phyloP scores from a whole-genome alignment of 192 early-diverging fungal genomes.

The Coemansia sp. region DNA sequence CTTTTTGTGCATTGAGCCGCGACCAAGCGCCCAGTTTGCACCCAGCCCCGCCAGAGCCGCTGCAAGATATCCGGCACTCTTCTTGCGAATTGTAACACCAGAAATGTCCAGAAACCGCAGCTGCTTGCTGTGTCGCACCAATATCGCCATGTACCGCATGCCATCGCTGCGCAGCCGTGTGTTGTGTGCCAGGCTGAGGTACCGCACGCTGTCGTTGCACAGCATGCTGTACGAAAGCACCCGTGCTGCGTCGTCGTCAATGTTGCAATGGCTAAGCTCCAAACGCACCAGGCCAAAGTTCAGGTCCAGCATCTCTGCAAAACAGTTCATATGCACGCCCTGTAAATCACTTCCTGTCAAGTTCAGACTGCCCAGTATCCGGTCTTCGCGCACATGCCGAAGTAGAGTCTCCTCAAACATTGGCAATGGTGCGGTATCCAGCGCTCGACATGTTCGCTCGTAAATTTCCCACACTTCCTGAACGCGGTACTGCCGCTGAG shows the following conservation, averaged over 20 bases:
- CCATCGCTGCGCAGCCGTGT: slow-evolving; percentile 67
- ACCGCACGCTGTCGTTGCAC: slow-evolving; percentile 62
- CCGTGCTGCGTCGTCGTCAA: slow-evolving; percentile 74
- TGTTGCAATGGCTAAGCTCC: slow-evolving; percentile 64
- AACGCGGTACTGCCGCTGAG: slow-evolving; percentile 38
- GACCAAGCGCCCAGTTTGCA: slow-evolving; percentile 44
- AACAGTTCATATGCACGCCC: slow-evolving; percentile 60
- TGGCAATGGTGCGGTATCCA: slow-evolving; percentile 35
- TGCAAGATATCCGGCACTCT: slow-evolving; percentile 63
- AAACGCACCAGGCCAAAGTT: slow-evolving; percentile 72
- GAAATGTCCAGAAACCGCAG: slow-evolving; percentile 71
- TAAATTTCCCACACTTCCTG: slow-evolving; percentile 49
- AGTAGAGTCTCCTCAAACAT: slow-evolving; percentile 34
- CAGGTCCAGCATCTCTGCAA: slow-evolving; percentile 74
- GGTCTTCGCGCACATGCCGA: slow-evolving; percentile 39
- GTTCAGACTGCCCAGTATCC: slow-evolving; percentile 35
- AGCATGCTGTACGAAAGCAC: slow-evolving; percentile 71
- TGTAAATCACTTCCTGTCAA: slow-evolving; percentile 57
- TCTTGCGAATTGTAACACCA: slow-evolving; percentile 67
- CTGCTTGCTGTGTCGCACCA: slow-evolving; percentile 69
- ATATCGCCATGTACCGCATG: slow-evolving; percentile 71
- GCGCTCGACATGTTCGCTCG: slow-evolving; percentile 36
- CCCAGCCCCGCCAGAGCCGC: slow-evolving; percentile 61
- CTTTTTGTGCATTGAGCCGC: slow-evolving; percentile 50
- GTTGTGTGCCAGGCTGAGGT: slow-evolving; percentile 71